Percentiles rank a stretch among this genome's conserved stretches.
phyloP scores from a whole-genome alignment of 1,284 basidiomycete genomes.

The Thecaphora thlaspeos region DNA sequence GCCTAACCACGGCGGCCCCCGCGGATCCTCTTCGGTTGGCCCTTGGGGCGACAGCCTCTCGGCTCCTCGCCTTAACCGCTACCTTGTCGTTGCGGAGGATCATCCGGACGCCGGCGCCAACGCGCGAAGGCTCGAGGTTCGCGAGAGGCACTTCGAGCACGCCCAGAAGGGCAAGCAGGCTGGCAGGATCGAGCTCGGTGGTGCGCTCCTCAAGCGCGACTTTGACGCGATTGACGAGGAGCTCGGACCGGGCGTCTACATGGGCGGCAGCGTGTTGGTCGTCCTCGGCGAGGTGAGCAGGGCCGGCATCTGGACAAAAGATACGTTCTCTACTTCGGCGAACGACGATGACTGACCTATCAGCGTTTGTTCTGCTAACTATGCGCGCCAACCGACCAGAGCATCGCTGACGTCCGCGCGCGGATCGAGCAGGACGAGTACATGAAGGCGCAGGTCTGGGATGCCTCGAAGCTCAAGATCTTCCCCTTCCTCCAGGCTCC shows the following conservation, averaged over 20 bases:
- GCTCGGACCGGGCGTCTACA: slow-evolving; percentile 21
- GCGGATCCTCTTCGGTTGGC: slow-evolving; percentile 1
- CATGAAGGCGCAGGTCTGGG: slow-evolving; percentile 32
- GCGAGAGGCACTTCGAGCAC: slow-evolving; percentile 39
- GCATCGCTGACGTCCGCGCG: slow-evolving; percentile 31
- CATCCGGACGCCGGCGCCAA: slow-evolving; percentile 25
- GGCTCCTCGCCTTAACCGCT: slow-evolving; percentile 24
- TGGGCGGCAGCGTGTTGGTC: slow-evolving; percentile 36
- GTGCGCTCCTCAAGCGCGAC: slow-evolving; percentile 35
- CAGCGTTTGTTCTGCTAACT: too few relatives aligned
- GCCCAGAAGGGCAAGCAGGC: slow-evolving; percentile 32
- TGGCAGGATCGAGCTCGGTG: slow-evolving; percentile 41
- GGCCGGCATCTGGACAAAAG: too few relatives aligned
- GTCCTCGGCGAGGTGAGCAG: slow-evolving; percentile 30
- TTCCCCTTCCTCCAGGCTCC: slow-evolving; percentile 41
- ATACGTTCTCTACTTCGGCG: too few relatives aligned
- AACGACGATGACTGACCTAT: too few relatives aligned
- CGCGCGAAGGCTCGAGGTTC: slow-evolving; percentile 38
- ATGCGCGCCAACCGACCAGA: too few relatives aligned
- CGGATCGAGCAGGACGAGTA: slow-evolving; percentile 41
- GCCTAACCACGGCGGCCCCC: too few relatives aligned
- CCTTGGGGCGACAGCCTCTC: slow-evolving; percentile 30
- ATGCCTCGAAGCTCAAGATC: slow-evolving; percentile 29
- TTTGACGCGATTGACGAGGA: slow-evolving; percentile 34
- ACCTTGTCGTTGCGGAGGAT: slow-evolving; percentile 41